Conservation (phyloP, 352 stramenopile species). For the Phytophthora litchii region DNA sequence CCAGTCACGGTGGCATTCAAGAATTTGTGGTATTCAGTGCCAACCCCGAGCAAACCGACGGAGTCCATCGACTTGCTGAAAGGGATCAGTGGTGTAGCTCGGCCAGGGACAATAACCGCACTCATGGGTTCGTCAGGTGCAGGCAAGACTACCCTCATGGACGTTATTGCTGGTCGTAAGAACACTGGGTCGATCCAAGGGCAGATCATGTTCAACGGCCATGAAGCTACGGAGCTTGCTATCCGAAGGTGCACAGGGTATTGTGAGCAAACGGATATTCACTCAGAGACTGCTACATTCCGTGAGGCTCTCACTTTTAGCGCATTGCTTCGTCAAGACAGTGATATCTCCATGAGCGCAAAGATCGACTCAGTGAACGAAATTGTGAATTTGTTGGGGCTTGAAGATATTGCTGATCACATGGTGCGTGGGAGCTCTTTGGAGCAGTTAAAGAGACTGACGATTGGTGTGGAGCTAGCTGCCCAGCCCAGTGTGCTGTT, state of each 20-base stretch:
- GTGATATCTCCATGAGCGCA: slow-evolving; percentile 6
- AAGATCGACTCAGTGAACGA: slow-evolving; percentile 29
- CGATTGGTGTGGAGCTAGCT: slow-evolving; percentile 57
- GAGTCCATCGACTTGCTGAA: slow-evolving; percentile 38
- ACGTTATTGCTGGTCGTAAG: slow-evolving; percentile 92
- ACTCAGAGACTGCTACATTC: slow-evolving; percentile 66
- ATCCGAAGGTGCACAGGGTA: slow-evolving; percentile 30
- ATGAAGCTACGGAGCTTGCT: slow-evolving; percentile 35
- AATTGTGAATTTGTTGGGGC: slow-evolving; percentile 23
- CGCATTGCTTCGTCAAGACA: slow-evolving; percentile 59
- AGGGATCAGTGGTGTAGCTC: slow-evolving; percentile 38
- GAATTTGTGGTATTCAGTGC: slow-evolving; percentile 15
- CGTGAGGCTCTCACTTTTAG: slow-evolving; percentile 88
- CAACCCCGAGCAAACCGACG: slow-evolving; percentile 11
- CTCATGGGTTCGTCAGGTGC: slow-evolving; percentile 56
- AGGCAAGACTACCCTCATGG: slow-evolving; percentile 63
- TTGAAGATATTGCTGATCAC: slow-evolving; percentile 26
- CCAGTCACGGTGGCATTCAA: slow-evolving; percentile 14
- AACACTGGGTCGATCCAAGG: slow-evolving; percentile 67
- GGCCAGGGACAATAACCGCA: slow-evolving; percentile 44
- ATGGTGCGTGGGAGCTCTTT: slow-evolving; percentile 29
- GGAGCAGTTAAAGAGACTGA: slow-evolving; percentile 41
- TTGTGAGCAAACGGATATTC: slow-evolving; percentile 27
- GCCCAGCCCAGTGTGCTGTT: slow-evolving; percentile 56
- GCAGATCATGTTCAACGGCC: slow-evolving; percentile 83